These are phyloP conservation scores for Eremomyces bilateralis DNA, from an alignment of 495 filamentous ascomycete species.

Conservation along the genomic window DNA sequence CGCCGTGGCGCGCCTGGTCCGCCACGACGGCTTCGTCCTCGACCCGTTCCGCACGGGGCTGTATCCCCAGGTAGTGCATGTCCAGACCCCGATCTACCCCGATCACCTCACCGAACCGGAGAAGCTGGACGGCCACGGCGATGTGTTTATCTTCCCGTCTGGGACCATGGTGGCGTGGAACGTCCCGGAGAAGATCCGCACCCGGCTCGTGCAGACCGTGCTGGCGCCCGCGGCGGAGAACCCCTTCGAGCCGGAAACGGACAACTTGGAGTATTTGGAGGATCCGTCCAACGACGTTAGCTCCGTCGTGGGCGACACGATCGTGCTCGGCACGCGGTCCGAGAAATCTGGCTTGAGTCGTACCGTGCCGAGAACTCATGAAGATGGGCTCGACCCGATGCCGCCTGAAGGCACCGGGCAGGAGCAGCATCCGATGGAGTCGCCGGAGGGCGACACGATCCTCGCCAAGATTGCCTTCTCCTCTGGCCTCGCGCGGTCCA, in stretches of 20 bases:
- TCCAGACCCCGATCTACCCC: slow-evolving; percentile 35
- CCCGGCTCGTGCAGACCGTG: slow-evolving; percentile 47
- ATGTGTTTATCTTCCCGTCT: slow-evolving; percentile 92
- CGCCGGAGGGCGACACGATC: slow-evolving; percentile 42
- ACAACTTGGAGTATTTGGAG: slow-evolving; percentile 73
- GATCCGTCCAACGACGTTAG: slow-evolving; percentile 56
- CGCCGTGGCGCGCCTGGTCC: slow-evolving; percentile 44
- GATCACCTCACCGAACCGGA: slow-evolving; percentile 29
- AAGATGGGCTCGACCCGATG: slow-evolving; percentile 1
- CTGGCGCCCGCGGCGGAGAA: slow-evolving; percentile 52
- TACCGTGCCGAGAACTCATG: slow-evolving; percentile 4
- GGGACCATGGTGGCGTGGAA: slow-evolving; percentile 90
- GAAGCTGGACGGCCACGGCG: slow-evolving; percentile 42
- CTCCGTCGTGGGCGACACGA: slow-evolving; percentile 69
- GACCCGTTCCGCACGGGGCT: slow-evolving; percentile 39
- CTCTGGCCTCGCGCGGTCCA: slow-evolving; percentile 78
- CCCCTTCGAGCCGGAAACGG: slow-evolving; percentile 52
- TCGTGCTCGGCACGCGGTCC: slow-evolving; percentile 61
- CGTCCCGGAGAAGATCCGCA: slow-evolving; percentile 46
- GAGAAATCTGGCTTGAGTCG: slow-evolving; percentile 5
- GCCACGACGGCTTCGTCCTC: slow-evolving; percentile 42
- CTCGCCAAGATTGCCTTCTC: slow-evolving; percentile 92
- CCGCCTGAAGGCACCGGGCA: neutral
- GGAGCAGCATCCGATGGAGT: slow-evolving; percentile 16
- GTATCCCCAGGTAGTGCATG: slow-evolving; percentile 44